Evolutionary conservation across 148 eudicot species (phyloP).

Genomic region (Arctostaphylos glauca): DNA sequence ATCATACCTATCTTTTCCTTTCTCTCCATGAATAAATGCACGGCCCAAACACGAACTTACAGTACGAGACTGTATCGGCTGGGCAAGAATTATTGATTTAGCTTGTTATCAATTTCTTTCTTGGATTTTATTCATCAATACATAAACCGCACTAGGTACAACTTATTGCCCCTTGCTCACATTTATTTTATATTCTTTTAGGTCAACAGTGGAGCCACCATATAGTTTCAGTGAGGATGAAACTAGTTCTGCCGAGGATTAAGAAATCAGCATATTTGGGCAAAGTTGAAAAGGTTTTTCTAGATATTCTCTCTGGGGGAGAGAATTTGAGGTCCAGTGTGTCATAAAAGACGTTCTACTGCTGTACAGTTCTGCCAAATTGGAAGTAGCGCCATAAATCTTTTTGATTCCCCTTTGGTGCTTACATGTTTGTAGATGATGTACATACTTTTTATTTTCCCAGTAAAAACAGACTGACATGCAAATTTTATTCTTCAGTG

Average conservation of each 20-base stretch:
- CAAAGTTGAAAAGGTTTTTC: neutral
- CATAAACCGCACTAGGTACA: neutral
- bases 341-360: neutral
- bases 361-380: neutral
- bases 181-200: constrained; percentile 23
- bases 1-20: neutral
- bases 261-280: constrained; percentile 8
- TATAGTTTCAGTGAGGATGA: constrained; percentile 87
- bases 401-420: constrained; percentile 10
- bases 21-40: neutral
- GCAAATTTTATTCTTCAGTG: neutral
- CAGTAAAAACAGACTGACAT: neutral
- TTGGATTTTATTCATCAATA: neutral
- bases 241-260: constrained; percentile 66
- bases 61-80: neutral
- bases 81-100: neutral
- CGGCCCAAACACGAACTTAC: neutral
- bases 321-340: neutral
- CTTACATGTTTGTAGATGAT: neutral
- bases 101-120: neutral
- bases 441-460: neutral
- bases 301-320: neutral
- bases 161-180: neutral
- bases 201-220: constrained; percentile 53
- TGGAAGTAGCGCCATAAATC: neutral